Conservation (phyloP, 169 alveolate species). For the Perkinsus chesapeaki region DNA sequence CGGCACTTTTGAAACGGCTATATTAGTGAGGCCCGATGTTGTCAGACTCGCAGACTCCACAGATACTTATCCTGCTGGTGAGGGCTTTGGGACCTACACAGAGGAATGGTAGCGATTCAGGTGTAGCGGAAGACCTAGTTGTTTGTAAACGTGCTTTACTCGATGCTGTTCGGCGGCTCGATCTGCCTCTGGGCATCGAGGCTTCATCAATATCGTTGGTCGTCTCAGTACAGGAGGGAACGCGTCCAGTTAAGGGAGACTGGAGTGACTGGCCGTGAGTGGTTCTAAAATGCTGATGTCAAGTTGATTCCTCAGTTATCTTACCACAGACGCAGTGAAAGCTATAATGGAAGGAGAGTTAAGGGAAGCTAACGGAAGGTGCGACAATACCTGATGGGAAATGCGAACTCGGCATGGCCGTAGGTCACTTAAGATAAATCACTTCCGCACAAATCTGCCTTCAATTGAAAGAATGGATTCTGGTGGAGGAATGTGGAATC, state of each 20-base stretch:
- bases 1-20: not conserved
- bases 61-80: not conserved
- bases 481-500: not conserved
- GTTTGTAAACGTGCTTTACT: not conserved
- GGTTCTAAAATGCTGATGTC: not conserved
- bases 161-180: not conserved
- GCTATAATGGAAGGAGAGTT: not conserved
- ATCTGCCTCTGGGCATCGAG: not conserved
- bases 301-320: not conserved
- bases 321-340: not conserved
- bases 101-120: not conserved
- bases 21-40: not conserved
- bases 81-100: not conserved
- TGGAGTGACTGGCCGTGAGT: not conserved
- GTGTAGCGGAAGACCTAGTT: not conserved
- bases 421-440: not conserved
- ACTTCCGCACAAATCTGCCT: not conserved
- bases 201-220: not conserved
- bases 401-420: not conserved
- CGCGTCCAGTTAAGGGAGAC: not conserved
- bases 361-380: not conserved
- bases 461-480: not conserved
- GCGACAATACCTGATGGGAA: not conserved
- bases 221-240: not conserved
- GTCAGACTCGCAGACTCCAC: not conserved